Evolutionary conservation across 257 asterid genomes (phyloP).

Genomic region (Solanum chilense): DNA sequence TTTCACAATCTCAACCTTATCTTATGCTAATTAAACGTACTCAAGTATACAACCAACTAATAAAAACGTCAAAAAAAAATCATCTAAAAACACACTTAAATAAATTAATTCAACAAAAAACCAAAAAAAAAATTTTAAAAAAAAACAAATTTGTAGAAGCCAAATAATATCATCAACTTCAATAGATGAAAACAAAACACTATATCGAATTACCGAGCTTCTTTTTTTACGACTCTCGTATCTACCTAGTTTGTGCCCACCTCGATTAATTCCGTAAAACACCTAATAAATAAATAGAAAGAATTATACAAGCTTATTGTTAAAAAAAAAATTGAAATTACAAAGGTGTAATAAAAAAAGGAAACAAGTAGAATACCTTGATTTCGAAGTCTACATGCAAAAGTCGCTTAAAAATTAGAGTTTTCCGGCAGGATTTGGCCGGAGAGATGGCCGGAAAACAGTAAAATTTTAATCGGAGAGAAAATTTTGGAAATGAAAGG

Average conservation of each 20-base stretch:
- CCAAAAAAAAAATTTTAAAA: too few species aligned
- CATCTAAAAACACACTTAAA: not conserved
- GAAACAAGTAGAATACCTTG: not conserved
- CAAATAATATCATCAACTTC: not conserved
- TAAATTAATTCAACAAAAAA: not conserved
- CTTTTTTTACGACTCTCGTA: not conserved
- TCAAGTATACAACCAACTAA: not conserved
- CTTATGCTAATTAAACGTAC: not conserved
- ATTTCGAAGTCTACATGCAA: not conserved
- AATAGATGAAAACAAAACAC: not conserved
- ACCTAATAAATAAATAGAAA: not conserved
- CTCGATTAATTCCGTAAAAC: not conserved
- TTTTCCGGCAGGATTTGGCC: not conserved
- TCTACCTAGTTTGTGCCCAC: not conserved
- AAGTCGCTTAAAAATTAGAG: not conserved
- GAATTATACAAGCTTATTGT: not conserved
- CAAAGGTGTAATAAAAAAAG: too few species aligned
- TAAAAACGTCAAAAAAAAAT: not conserved
- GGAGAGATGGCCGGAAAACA: not conserved
- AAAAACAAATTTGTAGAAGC: not conserved
- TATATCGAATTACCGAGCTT: not conserved
- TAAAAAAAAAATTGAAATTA: not conserved
- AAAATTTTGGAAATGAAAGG: not conserved
- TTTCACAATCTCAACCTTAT: slow-evolving; percentile 2
- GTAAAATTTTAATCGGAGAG: not conserved